Percentiles rank a stretch among this genome's conserved stretches.
Conservation (phyloP, 305 asterid species). For the Plantago coronopus region DNA sequence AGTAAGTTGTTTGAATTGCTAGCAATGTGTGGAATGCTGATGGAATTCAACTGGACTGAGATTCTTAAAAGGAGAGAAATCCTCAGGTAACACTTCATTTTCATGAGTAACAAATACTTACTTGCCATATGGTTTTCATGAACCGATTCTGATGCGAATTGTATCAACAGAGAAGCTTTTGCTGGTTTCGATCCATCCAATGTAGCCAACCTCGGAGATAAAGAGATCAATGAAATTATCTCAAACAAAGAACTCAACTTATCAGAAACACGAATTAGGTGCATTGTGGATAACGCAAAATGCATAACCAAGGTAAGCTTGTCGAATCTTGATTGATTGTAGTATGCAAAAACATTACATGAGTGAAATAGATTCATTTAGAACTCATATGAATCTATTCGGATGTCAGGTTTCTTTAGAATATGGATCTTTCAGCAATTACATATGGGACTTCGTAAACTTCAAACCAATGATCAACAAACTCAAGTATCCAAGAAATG, state of each 20-base stretch:
- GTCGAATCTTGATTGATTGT: too few species aligned
- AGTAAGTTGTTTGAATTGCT: slow-evolving; percentile 84
- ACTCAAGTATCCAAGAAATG: slow-evolving; percentile 64
- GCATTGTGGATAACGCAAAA: slow-evolving; percentile 84
- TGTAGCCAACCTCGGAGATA: slow-evolving; percentile 74
- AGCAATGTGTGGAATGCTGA: slow-evolving; percentile 83
- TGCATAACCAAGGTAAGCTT: slow-evolving; percentile 68
- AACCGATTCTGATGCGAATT: slow-evolving; percentile 1
- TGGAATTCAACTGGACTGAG: slow-evolving; percentile 95
- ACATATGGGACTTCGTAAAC: slow-evolving; percentile 78
- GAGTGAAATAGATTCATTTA: background rate
- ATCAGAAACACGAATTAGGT: slow-evolving; percentile 68
- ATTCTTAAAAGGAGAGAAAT: slow-evolving; percentile 63
- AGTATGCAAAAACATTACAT: background rate
- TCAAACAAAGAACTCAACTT: slow-evolving; percentile 53
- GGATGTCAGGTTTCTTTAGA: slow-evolving; percentile 53
- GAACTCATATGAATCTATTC: background rate
- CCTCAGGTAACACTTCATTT: slow-evolving; percentile 42
- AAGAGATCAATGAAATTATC: slow-evolving; percentile 47
- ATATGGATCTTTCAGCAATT: slow-evolving; percentile 78
- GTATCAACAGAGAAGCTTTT: slow-evolving; percentile 53
- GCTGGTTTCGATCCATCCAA: slow-evolving; percentile 58
- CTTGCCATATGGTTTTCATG: background rate
- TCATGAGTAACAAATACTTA: background rate
- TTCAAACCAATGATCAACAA: slow-evolving; percentile 77